These are phyloP conservation scores for Agmasoma carcini DNA, from an alignment of 371 early-diverging fungal genomes.

Conservation along the genomic window DNA sequence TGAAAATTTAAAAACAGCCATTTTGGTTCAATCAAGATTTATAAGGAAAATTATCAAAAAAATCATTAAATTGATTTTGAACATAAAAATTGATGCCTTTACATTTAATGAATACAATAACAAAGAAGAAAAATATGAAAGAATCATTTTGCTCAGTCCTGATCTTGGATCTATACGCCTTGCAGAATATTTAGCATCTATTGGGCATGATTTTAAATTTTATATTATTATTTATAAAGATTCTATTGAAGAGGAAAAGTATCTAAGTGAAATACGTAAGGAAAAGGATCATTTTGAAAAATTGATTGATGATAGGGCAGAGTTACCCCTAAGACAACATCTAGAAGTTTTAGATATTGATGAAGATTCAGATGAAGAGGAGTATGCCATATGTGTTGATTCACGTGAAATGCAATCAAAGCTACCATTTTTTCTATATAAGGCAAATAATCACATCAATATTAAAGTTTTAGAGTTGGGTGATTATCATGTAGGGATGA, in stretches of 20 bases:
- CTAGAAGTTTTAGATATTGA: background rate
- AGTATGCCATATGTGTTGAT: constrained; percentile 63
- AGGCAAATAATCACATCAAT: constrained; percentile 60
- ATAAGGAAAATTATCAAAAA: background rate
- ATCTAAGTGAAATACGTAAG: constrained; percentile 62
- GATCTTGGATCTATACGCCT: constrained; percentile 25
- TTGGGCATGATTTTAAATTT: constrained; percentile 1
- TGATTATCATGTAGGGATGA: constrained; percentile 71
- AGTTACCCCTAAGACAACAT: constrained; percentile 5
- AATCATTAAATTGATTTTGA: background rate
- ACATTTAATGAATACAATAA: constrained; percentile 2
- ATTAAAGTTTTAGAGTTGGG: constrained; percentile 76
- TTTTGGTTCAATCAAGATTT: constrained; percentile 13
- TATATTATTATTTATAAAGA: constrained; percentile 54
- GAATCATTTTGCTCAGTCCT: constrained; percentile 18
- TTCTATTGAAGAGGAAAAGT: constrained; percentile 79
- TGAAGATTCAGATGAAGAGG: constrained; percentile 8
- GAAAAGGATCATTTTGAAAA: constrained; percentile 82
- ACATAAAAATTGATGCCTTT: background rate
- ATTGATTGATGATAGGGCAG: constrained; percentile 65
- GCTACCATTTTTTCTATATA: constrained; percentile 70
- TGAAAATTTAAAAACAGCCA: background rate
- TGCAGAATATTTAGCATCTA: constrained; percentile 12
- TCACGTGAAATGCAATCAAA: constrained; percentile 78
- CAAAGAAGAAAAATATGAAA: constrained; percentile 7